Percentiles rank a stretch among this genome's conserved stretches.
Evolutionary conservation across 1,139 yeast species (phyloP).

Genomic region (Candida sanyaensis): DNA sequence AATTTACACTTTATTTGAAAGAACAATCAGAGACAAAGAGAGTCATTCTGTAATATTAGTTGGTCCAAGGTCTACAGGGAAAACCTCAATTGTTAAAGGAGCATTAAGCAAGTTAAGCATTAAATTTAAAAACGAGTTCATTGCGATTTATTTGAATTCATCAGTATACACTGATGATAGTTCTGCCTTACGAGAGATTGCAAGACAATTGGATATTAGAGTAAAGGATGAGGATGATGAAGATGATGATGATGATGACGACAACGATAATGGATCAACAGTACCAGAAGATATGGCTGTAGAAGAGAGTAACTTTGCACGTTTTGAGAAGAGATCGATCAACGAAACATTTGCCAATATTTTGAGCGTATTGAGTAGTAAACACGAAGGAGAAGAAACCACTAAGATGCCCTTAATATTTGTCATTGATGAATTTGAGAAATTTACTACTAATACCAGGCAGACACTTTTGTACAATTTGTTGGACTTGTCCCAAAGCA

Average conservation of each 20-base stretch:
- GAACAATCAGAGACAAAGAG: conserved; percentile 67
- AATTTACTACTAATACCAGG: conserved; percentile 67
- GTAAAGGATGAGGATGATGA: conserved; percentile 18
- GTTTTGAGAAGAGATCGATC: conserved; percentile 46
- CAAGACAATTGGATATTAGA: conserved; percentile 70
- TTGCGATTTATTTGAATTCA: conserved; percentile 70
- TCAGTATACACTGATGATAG: conserved; percentile 73
- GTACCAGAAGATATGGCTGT: conserved; percentile 6
- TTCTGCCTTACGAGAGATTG: conserved; percentile 81
- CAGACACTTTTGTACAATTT: conserved; percentile 86
- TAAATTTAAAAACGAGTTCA: conserved; percentile 48
- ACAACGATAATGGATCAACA: background rate
- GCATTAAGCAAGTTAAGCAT: conserved; percentile 52
- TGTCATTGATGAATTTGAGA: conserved; percentile 82
- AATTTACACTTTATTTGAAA: conserved; percentile 57
- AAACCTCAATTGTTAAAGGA: conserved; percentile 61
- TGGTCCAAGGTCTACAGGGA: conserved; percentile 84
- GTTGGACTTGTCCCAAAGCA: conserved; percentile 79
- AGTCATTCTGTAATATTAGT: conserved; percentile 80
- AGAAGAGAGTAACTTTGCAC: conserved; percentile 26
- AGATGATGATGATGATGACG: conserved; percentile 4
- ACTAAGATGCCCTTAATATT: conserved; percentile 62
- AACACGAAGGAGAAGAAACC: conserved; percentile 16
- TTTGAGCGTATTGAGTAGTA: conserved; percentile 30
- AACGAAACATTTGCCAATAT: conserved; percentile 44